phyloP scores from a whole-genome alignment of 768 basidiomycete genomes.

The Termitomyces sp. region DNA sequence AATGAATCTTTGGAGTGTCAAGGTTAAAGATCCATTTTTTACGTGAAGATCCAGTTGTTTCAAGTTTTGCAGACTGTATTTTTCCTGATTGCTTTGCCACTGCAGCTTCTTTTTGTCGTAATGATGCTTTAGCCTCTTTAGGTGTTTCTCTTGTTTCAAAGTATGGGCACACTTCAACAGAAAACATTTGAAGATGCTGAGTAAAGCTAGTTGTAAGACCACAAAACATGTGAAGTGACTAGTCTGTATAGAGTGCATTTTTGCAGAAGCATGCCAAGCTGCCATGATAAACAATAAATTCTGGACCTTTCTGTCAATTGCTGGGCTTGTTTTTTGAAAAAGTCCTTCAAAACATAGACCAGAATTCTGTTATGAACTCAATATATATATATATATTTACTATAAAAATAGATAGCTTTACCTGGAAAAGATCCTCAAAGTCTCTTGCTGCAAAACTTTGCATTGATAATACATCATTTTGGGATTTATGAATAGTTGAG shows the following conservation, averaged over 20 bases:
- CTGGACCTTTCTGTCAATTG: constrained; percentile 16
- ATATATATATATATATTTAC: not conserved
- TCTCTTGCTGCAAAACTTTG: constrained; percentile 30
- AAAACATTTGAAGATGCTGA: not conserved
- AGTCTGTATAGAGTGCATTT: not conserved
- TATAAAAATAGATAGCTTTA: not conserved
- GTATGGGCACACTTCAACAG: not conserved
- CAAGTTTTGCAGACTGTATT: too few relatives aligned
- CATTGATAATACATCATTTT: constrained; percentile 27
- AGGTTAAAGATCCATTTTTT: not conserved
- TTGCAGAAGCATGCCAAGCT: constrained; percentile 21
- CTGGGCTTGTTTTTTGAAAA: constrained; percentile 14
- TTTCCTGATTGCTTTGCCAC: not conserved
- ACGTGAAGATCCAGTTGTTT: not conserved
- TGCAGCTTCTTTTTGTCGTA: not conserved
- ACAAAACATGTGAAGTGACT: not conserved
- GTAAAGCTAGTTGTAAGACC: not conserved
- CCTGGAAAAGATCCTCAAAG: constrained; percentile 35
- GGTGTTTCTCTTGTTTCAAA: not conserved
- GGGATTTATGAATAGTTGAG: constrained; percentile 24
- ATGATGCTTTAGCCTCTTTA: not conserved
- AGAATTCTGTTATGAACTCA: constrained; percentile 17
- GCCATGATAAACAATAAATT: constrained; percentile 19
- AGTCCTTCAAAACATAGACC: constrained; percentile 31
- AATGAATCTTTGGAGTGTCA: not conserved